Conservation (phyloP, 2,329 filamentous ascomycete species). For the Clarireedia sp. region DNA sequence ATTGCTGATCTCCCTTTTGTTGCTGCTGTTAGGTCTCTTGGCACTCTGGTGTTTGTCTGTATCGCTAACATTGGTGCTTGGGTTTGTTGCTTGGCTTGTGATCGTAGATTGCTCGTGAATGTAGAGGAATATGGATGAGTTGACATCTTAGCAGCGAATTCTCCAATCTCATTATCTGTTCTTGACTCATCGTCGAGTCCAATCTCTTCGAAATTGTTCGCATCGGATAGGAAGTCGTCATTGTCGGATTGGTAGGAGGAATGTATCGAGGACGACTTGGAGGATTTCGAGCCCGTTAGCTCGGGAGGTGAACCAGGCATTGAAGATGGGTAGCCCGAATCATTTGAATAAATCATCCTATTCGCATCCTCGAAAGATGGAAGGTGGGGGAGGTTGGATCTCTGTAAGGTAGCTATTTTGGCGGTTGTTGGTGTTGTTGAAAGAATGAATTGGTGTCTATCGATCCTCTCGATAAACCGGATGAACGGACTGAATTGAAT, state of each 20-base stretch:
- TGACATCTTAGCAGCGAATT: conserved; percentile 24
- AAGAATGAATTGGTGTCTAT: not conserved
- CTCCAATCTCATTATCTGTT: conserved; percentile 23
- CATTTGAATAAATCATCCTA: conserved; percentile 18
- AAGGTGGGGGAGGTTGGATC: conserved; percentile 16
- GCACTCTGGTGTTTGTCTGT: conserved; percentile 18
- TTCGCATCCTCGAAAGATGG: conserved; percentile 26
- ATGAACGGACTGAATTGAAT: not conserved
- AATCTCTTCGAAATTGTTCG: conserved; percentile 88
- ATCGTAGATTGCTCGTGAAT: conserved; percentile 20
- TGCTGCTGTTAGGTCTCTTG: conserved; percentile 26
- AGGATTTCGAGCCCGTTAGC: conserved; percentile 78
- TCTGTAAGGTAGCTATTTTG: conserved; percentile 29
- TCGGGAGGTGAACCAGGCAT: conserved; percentile 64
- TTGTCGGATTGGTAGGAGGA: conserved; percentile 70
- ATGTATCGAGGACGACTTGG: conserved; percentile 81
- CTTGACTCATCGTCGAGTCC: conserved; percentile 64
- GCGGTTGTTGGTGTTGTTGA: conserved; percentile 13
- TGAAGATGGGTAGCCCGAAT: conserved; percentile 17
- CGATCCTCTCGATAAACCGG: not conserved
- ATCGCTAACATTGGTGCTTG: conserved; percentile 20
- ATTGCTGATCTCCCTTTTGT: conserved; percentile 17
- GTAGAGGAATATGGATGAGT: conserved; percentile 24
- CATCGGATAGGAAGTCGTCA: conserved; percentile 60
- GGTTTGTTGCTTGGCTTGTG: conserved; percentile 19